Conservation (phyloP, 345 rosid genomes). For the Boechera stricta region DNA sequence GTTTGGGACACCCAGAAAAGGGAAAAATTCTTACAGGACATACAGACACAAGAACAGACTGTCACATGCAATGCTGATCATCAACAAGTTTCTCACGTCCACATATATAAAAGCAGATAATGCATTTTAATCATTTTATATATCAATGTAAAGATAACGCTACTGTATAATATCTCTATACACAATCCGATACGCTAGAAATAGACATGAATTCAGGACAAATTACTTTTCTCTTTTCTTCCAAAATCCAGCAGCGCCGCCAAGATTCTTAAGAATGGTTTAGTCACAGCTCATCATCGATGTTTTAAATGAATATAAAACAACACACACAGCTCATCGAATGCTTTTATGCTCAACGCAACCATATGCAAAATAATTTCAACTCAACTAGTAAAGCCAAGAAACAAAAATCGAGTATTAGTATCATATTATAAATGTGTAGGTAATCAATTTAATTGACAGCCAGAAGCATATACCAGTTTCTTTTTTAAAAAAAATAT, state of each 20-base stretch:
- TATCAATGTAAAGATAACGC: not conserved
- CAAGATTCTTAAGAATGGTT: slow-evolving; percentile 26
- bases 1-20: not conserved
- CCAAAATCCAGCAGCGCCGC: slow-evolving; percentile 36
- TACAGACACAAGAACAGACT: slow-evolving; percentile 21
- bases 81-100: slow-evolving; percentile 26
- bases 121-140: slow-evolving; percentile 17
- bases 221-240: not conserved
- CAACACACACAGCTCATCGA: slow-evolving; percentile 33
- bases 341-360: slow-evolving; percentile 9
- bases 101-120: slow-evolving; percentile 22
- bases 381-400: not conserved
- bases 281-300: slow-evolving; percentile 31
- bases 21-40: not conserved
- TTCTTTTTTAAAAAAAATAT: too few species aligned
- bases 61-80: slow-evolving; percentile 35
- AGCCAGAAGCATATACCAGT: too few species aligned
- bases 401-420: not conserved
- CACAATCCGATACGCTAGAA: not conserved
- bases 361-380: slow-evolving; percentile 9
- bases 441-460: too few species aligned
- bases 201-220: slow-evolving; percentile 21
- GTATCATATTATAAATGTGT: too few species aligned
- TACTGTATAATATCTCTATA: not conserved
- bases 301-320: slow-evolving; percentile 10